Percentiles rank a stretch among this genome's conserved stretches.
Evolutionary conservation across 2,329 filamentous ascomycete species (phyloP).

Genomic region (Lasiodiplodia citricola): DNA sequence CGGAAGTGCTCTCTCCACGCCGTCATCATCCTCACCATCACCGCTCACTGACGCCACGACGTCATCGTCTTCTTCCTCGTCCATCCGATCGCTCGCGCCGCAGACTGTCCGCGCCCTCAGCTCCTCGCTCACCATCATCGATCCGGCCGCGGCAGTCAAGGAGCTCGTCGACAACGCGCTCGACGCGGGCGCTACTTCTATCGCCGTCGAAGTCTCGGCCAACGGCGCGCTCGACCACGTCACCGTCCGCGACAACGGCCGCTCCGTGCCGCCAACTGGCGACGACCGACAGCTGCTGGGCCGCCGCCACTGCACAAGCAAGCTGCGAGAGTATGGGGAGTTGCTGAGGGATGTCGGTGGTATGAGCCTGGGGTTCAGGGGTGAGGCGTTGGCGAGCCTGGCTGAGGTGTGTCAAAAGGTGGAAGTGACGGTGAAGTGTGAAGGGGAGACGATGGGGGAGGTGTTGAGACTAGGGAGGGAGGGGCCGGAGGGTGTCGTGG

Average conservation of each 20-base stretch:
- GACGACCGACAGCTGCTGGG: conserved; percentile 68
- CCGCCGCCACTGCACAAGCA: conserved; percentile 75
- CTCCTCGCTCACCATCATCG: conserved; percentile 65
- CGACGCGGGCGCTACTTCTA: conserved; percentile 69
- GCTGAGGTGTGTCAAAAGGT: conserved; percentile 63
- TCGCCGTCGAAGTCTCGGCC: conserved; percentile 68
- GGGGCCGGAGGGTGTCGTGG: conserved; percentile 47
- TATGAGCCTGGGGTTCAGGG: conserved; percentile 74
- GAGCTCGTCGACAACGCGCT: conserved; percentile 80
- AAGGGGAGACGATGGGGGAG: conserved; percentile 64
- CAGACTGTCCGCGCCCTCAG: conserved; percentile 61
- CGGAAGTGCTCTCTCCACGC: too few relatives aligned
- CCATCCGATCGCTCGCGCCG: conserved; percentile 42
- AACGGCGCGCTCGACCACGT: conserved; percentile 70
- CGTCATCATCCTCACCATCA: background rate
- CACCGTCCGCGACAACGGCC: conserved; percentile 70
- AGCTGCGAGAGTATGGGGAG: conserved; percentile 64
- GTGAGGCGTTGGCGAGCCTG: conserved; percentile 72
- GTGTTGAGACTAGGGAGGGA: conserved; percentile 56
- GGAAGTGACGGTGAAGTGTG: conserved; percentile 67
- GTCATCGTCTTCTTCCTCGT: background rate
- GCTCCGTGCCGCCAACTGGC: conserved; percentile 66
- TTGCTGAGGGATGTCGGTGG: conserved; percentile 65
- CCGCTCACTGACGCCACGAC: background rate
- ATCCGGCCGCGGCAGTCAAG: conserved; percentile 69